A percentile compares a stretch with the other conserved stretches of the same genome.
phyloP scores from a whole-genome alignment of 306 rosid species.

The Trifolium subterraneum region DNA sequence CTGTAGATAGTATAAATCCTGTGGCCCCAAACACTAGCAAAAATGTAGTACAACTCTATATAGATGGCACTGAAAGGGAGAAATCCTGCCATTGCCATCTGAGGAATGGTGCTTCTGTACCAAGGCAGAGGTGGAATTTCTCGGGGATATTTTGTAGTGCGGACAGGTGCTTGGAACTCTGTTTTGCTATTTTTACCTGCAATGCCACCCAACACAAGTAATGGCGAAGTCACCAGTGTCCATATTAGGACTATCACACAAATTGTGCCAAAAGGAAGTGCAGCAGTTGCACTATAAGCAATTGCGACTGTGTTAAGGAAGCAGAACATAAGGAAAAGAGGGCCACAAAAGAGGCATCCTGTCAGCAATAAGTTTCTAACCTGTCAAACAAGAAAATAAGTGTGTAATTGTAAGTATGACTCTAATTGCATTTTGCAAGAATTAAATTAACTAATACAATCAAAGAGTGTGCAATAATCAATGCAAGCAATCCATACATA shows the following conservation, averaged over 20 bases:
- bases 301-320: constrained; percentile 98
- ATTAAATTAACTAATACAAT: constrained; percentile 27
- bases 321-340: constrained; percentile 90
- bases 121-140: constrained; percentile 92
- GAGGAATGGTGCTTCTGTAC: constrained; percentile 91
- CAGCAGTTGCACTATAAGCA: constrained; percentile 92
- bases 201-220: constrained; percentile 96
- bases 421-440: constrained; percentile 14
- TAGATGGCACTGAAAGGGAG: constrained; percentile 98
- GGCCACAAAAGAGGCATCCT: constrained; percentile 97
- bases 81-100: constrained; percentile 99
- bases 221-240: constrained; percentile 91
- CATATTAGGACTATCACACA: constrained; percentile 92
- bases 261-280: constrained; percentile 96
- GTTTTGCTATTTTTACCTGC: constrained; percentile 92
- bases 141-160: constrained; percentile 93
- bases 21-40: constrained; percentile 99
- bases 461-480: constrained; percentile 25
- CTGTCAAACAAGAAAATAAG: constrained; percentile 57
- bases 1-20: constrained; percentile 97
- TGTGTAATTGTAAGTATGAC: constrained; percentile 18
- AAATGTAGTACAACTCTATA: constrained; percentile 96
- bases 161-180: constrained; percentile 94
- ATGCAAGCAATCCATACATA: constrained; percentile 42
- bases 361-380: constrained; percentile 91